Evolutionary conservation across 1,284 basidiomycete genomes (phyloP), one percentile per base, ranked within the genome.

Genomic region (Taiwanofungus camphoratus): DNA sequence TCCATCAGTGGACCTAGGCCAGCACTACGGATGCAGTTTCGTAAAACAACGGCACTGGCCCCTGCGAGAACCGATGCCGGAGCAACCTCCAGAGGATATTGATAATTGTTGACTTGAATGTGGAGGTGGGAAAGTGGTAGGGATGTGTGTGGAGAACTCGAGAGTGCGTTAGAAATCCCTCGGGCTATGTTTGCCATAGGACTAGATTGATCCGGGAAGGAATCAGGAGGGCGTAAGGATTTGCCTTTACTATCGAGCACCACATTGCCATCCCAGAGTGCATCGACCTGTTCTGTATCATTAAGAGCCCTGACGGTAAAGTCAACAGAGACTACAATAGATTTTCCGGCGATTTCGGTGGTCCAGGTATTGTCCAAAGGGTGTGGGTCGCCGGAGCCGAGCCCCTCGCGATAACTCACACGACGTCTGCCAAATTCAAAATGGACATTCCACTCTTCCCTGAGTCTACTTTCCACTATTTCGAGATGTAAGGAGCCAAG

Each of bases 401-500:
- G 64, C 18, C 80, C 76, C 64, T 93, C 90, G 20, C 88, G 76
- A 65, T 85, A 92, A 60, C 81, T 84, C 37, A 94, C 90, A 4
- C 83, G 73, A 43, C 90, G 79, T 41, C 65, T 68, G 3, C 91
- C 90, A 56, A 92, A 76, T 56, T 89, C 79, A 50, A 89, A 92
- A 31, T 77, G 72, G 15, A 73, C 88, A 21, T 78, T 74, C 78
- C 87, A 94, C 63, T 93, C 91, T 47, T 89, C 79, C 41, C 70
- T 71, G 23, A 94, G 66, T 20, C 92, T 73, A 27, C 81, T 79
- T 62, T 90, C 87, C 1, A 92, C 75, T 45, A 94, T 92, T 61
- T 94, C 91, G 5, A 94, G 74, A 59, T 94, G 90, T 21, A 94
- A 71, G 29, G 87, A 79, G 11, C 90, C 90, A 43, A 93, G 77